A percentile compares a stretch with the other conserved stretches of the same genome.
These are phyloP conservation scores for Aspergillus clavatus DNA, from an alignment of 2,329 filamentous ascomycete genomes.

Conservation along the genomic window DNA sequence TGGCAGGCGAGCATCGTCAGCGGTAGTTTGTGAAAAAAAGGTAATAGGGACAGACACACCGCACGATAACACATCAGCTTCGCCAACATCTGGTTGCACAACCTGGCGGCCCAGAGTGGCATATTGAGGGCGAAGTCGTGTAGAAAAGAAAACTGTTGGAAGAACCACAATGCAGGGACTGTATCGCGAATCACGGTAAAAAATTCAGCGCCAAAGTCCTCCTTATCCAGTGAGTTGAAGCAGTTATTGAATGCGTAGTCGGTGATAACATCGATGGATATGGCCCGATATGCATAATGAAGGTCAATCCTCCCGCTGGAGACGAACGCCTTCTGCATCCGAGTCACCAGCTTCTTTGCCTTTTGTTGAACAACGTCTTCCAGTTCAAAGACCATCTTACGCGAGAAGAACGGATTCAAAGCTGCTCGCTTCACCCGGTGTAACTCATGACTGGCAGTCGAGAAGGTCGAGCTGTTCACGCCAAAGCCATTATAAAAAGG, in stretches of 20 bases:
- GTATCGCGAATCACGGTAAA: conserved; percentile 18
- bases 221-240: conserved; percentile 16
- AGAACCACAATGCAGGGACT: conserved; percentile 19
- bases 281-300: conserved; percentile 21
- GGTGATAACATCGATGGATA: conserved; percentile 27
- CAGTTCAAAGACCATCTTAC: conserved; percentile 18
- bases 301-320: conserved; percentile 15
- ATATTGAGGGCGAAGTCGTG: conserved; percentile 10
- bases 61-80: conserved; percentile 15
- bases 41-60: conserved; percentile 2
- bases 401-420: conserved; percentile 29
- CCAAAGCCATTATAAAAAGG: conserved; percentile 24
- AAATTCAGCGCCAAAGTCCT: conserved; percentile 16
- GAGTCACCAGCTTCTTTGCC: conserved; percentile 19
- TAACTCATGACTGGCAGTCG: conserved; percentile 21
- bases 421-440: conserved; percentile 27
- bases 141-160: conserved; percentile 20
- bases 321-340: conserved; percentile 17
- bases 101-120: conserved; percentile 17
- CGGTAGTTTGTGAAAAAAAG: background rate
- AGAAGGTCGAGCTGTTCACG: conserved; percentile 27
- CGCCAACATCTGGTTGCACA: conserved; percentile 9
- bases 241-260: conserved; percentile 25
- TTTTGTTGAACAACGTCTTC: conserved; percentile 23
- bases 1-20: background rate